Conservation (phyloP, 768 basidiomycete genomes). For the Mycena latifolia region DNA sequence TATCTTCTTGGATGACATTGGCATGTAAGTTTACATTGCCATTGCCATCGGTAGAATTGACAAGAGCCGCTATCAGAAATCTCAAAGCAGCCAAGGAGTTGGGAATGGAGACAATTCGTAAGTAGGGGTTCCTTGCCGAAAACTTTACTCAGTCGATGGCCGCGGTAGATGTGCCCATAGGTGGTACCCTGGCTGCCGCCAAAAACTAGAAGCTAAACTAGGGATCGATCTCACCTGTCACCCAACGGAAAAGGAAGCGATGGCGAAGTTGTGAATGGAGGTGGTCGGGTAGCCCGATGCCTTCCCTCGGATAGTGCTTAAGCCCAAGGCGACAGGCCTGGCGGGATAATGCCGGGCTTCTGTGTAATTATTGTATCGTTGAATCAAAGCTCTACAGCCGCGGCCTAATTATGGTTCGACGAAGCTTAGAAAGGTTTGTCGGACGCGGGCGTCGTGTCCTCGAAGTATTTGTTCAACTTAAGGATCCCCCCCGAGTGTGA, state of each 20-base stretch:
- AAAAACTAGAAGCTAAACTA: conserved; percentile 69
- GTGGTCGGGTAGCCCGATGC: conserved; percentile 39
- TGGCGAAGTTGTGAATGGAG: conserved; percentile 40
- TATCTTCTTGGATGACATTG: conserved; percentile 87
- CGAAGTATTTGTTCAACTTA: conserved; percentile 78
- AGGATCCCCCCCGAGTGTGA: conserved; percentile 19
- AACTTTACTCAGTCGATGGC: conserved; percentile 33
- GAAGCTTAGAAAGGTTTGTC: conserved; percentile 84
- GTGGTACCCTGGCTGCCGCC: conserved; percentile 71
- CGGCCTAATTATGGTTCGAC: conserved; percentile 35
- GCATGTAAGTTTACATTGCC: conserved; percentile 66
- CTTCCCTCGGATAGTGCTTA: conserved; percentile 18
- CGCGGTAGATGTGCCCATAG: conserved; percentile 74
- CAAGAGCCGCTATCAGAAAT: conserved; percentile 62
- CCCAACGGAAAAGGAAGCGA: conserved; percentile 36
- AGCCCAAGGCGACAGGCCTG: conserved; percentile 22
- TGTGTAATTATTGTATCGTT: conserved; percentile 32
- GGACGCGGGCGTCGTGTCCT: conserved; percentile 83
- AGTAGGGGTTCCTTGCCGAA: conserved; percentile 45
- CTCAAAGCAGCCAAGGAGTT: conserved; percentile 79
- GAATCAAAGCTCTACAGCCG: conserved; percentile 27
- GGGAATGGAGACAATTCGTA: conserved; percentile 89
- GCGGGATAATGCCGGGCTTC: conserved; percentile 18
- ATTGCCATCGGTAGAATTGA: not conserved
- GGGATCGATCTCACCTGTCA: conserved; percentile 71